These are phyloP conservation scores for Ophiostoma pallidulum DNA, from an alignment of 2,329 filamentous ascomycete species.

Conservation along the genomic window DNA sequence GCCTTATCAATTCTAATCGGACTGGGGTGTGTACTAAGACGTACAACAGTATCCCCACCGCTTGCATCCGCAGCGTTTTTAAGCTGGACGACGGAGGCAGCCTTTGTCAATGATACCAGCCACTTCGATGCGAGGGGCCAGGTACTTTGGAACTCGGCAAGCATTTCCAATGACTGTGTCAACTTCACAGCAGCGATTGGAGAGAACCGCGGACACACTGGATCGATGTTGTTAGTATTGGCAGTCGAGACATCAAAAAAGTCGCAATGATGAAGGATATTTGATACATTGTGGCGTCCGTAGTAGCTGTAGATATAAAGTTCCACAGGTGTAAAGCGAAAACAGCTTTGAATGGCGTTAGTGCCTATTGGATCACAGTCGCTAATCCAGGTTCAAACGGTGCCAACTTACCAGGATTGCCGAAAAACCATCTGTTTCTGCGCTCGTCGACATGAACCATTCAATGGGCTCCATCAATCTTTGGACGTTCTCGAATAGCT, in stretches of 20 bases:
- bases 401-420: slow-evolving; percentile 1
- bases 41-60: too few species aligned
- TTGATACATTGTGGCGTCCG: slow-evolving; percentile 1
- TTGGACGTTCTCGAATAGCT: slow-evolving; percentile 6
- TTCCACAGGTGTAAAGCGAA: slow-evolving; percentile 3
- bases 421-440: slow-evolving; percentile 8
- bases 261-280: neutral
- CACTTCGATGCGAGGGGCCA: slow-evolving; percentile 10
- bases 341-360: too few species aligned
- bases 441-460: slow-evolving; percentile 9
- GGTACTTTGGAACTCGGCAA: slow-evolving; percentile 6
- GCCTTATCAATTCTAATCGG: too few species aligned
- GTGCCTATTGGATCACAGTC: too few species aligned
- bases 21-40: too few species aligned
- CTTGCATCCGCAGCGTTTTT: too few species aligned
- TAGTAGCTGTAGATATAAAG: slow-evolving; percentile 4
- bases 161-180: neutral
- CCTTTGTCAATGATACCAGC: slow-evolving; percentile 5
- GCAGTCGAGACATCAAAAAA: neutral
- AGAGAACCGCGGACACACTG: slow-evolving; percentile 4
- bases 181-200: neutral
- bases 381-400: too few species aligned
- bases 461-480: slow-evolving; percentile 3
- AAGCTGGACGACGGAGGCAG: neutral
- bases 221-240: neutral